Evolutionary conservation across 2,329 filamentous ascomycete genomes (phyloP).

Genomic region (Sporothrix brunneoviolacea): DNA sequence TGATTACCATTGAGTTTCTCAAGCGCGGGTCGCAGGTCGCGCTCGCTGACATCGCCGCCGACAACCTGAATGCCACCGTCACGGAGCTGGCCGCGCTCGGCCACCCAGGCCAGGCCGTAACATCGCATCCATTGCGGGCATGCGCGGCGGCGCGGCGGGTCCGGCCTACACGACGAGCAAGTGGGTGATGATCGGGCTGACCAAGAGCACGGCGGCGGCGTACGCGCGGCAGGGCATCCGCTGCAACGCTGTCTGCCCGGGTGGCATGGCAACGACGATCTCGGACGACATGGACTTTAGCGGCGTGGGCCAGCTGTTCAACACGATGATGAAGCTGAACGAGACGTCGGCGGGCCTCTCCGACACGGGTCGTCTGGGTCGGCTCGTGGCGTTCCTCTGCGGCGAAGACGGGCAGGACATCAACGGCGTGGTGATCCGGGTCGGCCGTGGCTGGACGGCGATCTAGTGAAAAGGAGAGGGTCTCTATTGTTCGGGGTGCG

Average conservation of each 20-base stretch:
- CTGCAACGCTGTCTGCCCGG: conserved; percentile 44
- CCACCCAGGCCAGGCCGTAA: background rate
- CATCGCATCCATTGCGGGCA: conserved; percentile 2
- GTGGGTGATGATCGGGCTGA: conserved; percentile 26
- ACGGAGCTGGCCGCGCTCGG: background rate
- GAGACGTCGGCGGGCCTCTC: background rate
- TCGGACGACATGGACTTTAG: background rate
- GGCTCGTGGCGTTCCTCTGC: background rate
- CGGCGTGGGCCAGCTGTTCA: background rate
- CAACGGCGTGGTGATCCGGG: conserved; percentile 6
- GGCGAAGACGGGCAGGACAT: conserved; percentile 7
- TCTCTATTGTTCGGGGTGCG: too few relatives aligned
- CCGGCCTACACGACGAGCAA: conserved; percentile 26
- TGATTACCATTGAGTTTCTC: background rate
- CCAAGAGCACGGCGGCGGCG: conserved; percentile 50
- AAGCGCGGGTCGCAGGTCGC: conserved; percentile 2
- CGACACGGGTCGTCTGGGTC: background rate
- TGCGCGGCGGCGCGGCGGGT: background rate
- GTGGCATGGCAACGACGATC: conserved; percentile 52
- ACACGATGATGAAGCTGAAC: background rate
- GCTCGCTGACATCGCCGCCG: conserved; percentile 4
- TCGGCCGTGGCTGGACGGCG: conserved; percentile 3
- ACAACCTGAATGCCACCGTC: background rate
- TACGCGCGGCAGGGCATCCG: conserved; percentile 49
- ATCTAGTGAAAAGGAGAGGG: background rate